Evolutionary conservation across 2,329 filamentous ascomycete species (phyloP).

Genomic region (Beauveria sp.): DNA sequence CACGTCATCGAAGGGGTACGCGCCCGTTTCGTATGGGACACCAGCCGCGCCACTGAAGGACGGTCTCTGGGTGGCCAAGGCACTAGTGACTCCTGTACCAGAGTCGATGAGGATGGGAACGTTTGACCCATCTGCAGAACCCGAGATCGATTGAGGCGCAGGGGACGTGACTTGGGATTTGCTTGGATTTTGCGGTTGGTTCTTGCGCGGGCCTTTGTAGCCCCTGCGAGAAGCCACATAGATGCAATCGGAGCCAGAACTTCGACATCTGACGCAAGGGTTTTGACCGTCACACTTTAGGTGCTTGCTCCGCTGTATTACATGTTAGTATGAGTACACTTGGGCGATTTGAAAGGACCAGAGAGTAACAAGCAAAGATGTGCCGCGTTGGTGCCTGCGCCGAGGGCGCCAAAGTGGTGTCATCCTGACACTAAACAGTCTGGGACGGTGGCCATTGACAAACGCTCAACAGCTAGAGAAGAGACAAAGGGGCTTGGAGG

Average conservation of each 20-base stretch:
- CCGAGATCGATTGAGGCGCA: conserved; percentile 11
- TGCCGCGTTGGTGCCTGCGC: neutral
- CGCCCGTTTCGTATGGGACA: conserved; percentile 16
- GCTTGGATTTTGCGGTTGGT: conserved; percentile 34
- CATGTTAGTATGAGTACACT: neutral
- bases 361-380: neutral
- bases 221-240: conserved; percentile 70
- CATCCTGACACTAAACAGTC: conserved; percentile 11
- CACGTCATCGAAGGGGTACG: conserved; percentile 13
- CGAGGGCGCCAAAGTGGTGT: neutral
- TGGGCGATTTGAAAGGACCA: neutral
- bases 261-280: conserved; percentile 61
- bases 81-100: neutral
- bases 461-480: neutral
- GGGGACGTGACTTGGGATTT: conserved; percentile 43
- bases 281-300: conserved; percentile 67
- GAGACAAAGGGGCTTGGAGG: neutral
- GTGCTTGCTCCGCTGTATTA: conserved; percentile 51
- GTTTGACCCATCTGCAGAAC: conserved; percentile 23
- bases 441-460: neutral
- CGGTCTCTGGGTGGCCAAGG: conserved; percentile 13
- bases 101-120: conserved; percentile 28
- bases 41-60: conserved; percentile 13
- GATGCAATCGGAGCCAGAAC: conserved; percentile 53
- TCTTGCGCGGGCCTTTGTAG: conserved; percentile 53